A percentile compares a stretch with the other conserved stretches of the same genome.
Evolutionary conservation across 768 basidiomycete genomes (phyloP).

Genomic region (Pilatotrama ljubarskyi): DNA sequence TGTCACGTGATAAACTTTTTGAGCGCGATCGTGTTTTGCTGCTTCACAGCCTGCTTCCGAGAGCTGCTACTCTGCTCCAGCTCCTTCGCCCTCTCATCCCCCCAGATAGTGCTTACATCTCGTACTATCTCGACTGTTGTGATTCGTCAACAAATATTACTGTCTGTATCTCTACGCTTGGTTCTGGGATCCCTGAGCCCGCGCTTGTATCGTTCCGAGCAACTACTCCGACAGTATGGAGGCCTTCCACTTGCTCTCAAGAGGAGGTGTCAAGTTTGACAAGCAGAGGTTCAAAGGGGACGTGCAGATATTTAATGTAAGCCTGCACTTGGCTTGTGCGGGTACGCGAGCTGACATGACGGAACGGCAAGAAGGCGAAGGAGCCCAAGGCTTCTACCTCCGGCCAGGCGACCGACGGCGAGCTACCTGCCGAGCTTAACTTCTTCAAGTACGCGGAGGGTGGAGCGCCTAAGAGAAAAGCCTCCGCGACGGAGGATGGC

Average conservation of each 20-base stretch:
- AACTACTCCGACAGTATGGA: constrained; percentile 51
- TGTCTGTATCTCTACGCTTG: background rate
- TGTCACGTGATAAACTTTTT: background rate
- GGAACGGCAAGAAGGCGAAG: constrained; percentile 10
- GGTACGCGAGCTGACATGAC: background rate
- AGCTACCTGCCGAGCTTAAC: constrained; percentile 78
- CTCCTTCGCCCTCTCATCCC: too few relatives aligned
- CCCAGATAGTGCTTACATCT: too few relatives aligned
- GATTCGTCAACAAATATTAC: too few relatives aligned
- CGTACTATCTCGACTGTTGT: too few relatives aligned
- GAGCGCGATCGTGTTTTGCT: background rate
- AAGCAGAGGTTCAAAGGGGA: constrained; percentile 72
- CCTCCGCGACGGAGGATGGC: constrained; percentile 7
- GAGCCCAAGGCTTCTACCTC: constrained; percentile 16
- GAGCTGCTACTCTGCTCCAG: too few relatives aligned
- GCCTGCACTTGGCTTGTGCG: constrained; percentile 12
- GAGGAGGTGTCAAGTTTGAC: constrained; percentile 82
- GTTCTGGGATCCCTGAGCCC: too few relatives aligned
- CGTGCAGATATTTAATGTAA: constrained; percentile 67
- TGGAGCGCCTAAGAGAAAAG: constrained; percentile 54
- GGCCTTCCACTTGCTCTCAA: constrained; percentile 86
- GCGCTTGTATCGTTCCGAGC: too few relatives aligned
- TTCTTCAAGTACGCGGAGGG: constrained; percentile 87
- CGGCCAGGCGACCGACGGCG: constrained; percentile 37
- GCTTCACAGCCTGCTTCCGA: too few relatives aligned